These are phyloP conservation scores for Castanopsis chinensis DNA, from an alignment of 306 rosid genomes.

Conservation along the genomic window DNA sequence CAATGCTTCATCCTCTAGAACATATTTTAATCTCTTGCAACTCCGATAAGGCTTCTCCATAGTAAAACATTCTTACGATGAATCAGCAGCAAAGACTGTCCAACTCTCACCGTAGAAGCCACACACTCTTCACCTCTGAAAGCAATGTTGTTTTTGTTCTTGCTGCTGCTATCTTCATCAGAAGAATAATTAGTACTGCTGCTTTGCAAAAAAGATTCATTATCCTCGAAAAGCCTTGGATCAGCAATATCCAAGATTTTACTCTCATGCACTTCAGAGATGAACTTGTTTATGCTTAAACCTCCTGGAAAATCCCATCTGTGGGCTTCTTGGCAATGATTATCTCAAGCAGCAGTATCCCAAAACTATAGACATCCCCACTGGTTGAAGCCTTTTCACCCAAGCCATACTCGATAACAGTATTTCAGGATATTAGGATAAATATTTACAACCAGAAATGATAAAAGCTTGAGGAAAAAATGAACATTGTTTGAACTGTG, in stretches of 20 bases:
- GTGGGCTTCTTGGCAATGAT: conserved; percentile 35
- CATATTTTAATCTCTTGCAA: conserved; percentile 17
- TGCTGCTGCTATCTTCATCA: not conserved
- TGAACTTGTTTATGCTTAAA: conserved; percentile 23
- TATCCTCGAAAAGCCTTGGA: conserved; percentile 21
- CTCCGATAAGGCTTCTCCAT: conserved; percentile 26
- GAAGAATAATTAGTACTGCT: not conserved
- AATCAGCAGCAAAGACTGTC: conserved; percentile 23
- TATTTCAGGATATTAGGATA: not conserved
- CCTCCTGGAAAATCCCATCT: conserved; percentile 42
- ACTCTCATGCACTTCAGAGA: conserved; percentile 20
- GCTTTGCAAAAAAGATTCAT: conserved; percentile 4
- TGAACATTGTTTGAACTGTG: not conserved
- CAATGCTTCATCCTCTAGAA: too few relatives aligned
- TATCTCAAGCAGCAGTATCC: conserved; percentile 37
- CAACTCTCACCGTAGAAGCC: conserved; percentile 21
- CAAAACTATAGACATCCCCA: conserved; percentile 43
- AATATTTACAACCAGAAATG: not conserved
- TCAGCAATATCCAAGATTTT: conserved; percentile 15
- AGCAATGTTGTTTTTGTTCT: not conserved
- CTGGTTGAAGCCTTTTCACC: conserved; percentile 34
- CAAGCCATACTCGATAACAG: conserved; percentile 37
- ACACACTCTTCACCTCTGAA: conserved; percentile 17
- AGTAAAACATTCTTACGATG: conserved; percentile 29
- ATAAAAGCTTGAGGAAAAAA: not conserved